Conservation (phyloP, 257 asterid genomes). For the Solanum chiquidenum region DNA sequence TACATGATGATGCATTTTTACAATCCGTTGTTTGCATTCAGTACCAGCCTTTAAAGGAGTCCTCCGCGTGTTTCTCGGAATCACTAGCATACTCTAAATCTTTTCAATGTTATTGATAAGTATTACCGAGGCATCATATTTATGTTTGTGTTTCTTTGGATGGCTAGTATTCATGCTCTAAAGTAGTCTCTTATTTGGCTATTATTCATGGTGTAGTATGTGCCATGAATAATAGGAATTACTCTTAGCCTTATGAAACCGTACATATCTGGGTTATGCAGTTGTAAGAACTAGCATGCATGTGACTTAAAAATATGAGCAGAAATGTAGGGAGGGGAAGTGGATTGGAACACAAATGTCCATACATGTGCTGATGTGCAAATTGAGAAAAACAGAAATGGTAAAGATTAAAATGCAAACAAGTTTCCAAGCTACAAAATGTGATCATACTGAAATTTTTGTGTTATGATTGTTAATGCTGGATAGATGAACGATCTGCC, state of each 20-base stretch:
- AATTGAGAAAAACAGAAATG: not conserved
- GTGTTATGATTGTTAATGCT: not conserved
- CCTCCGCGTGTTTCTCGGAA: not conserved
- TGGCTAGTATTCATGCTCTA: not conserved
- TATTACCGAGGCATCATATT: not conserved
- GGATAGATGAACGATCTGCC: not conserved
- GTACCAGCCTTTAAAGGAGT: not conserved
- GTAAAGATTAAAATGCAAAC: not conserved
- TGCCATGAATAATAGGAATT: not conserved
- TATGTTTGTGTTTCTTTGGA: not conserved
- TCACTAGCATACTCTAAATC: not conserved
- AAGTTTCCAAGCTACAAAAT: not conserved
- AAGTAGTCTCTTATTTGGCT: not conserved
- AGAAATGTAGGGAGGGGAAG: not conserved
- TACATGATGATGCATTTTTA: not conserved
- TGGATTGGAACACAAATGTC: not conserved
- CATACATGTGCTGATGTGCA: not conserved
- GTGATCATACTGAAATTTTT: not conserved
- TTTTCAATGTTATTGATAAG: not conserved
- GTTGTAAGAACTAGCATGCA: not conserved
- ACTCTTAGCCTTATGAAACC: not conserved
- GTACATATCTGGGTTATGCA: not conserved
- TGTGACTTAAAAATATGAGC: not conserved
- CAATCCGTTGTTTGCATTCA: not conserved
- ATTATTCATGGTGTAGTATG: not conserved